phyloP scores from a whole-genome alignment of 1,139 yeast species.

The Spencermartinsiella ligniputridi region DNA sequence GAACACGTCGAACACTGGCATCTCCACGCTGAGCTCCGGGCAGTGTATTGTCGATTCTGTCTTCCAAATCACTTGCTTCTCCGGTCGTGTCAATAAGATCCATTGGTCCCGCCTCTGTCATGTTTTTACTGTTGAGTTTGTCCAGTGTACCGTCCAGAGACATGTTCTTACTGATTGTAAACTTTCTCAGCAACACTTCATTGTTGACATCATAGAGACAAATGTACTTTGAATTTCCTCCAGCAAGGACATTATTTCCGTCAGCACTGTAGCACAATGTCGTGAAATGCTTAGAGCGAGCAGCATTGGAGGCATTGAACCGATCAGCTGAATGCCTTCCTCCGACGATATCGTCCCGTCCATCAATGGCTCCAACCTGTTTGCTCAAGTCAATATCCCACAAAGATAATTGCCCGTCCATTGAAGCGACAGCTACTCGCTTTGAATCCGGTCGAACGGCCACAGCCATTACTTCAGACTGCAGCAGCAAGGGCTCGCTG shows the following conservation, averaged over 20 bases:
- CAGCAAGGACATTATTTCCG: constrained; percentile 83
- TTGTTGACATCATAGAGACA: constrained; percentile 87
- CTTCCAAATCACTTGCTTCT: constrained; percentile 81
- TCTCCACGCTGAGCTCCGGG: constrained; percentile 94
- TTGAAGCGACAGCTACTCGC: constrained; percentile 79
- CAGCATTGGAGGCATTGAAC: constrained; percentile 73
- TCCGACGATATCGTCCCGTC: constrained; percentile 76
- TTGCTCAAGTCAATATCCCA: constrained; percentile 81
- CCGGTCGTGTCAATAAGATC: constrained; percentile 82
- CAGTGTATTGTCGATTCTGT: constrained; percentile 64
- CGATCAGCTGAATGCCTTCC: constrained; percentile 84
- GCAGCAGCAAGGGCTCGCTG: constrained; percentile 85
- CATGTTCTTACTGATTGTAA: constrained; percentile 85
- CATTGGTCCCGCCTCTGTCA: constrained; percentile 86
- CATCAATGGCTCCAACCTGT: constrained; percentile 81
- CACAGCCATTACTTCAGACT: constrained; percentile 79
- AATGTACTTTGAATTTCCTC: constrained; percentile 86
- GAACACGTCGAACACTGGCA: constrained; percentile 66
- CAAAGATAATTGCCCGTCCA: constrained; percentile 81
- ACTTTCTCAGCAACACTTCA: constrained; percentile 78
- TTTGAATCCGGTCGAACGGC: constrained; percentile 90
- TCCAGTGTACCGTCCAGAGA: constrained; percentile 84
- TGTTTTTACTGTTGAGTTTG: constrained; percentile 67
- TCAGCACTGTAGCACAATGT: constrained; percentile 83
- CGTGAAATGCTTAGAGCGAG: constrained; percentile 79